These are phyloP conservation scores for Pterulicium gracile DNA, from an alignment of 1,284 basidiomycete genomes.

Conservation along the genomic window DNA sequence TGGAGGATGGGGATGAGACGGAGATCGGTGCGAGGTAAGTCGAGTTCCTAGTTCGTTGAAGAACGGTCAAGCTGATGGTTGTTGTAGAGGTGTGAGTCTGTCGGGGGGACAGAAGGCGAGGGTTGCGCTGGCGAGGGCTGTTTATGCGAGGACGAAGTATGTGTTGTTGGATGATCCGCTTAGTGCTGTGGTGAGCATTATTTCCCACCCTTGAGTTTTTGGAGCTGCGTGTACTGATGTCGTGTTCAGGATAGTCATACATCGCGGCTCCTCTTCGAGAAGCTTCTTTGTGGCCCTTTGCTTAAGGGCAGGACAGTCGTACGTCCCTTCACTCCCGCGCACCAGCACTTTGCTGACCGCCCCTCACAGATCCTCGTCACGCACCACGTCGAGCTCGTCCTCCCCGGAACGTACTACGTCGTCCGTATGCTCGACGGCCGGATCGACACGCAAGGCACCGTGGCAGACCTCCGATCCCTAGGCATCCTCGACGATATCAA, in stretches of 20 bases:
- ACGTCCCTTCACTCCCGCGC: slow-evolving; percentile 15
- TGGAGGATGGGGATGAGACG: slow-evolving; percentile 64
- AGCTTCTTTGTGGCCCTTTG: slow-evolving; percentile 52
- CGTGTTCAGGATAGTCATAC: slow-evolving; percentile 59
- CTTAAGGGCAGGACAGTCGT: slow-evolving; percentile 60
- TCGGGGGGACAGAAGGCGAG: slow-evolving; percentile 59
- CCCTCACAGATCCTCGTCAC: slow-evolving; percentile 49
- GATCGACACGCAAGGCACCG: slow-evolving; percentile 56
- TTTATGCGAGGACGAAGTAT: slow-evolving; percentile 56
- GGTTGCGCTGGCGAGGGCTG: slow-evolving; percentile 60
- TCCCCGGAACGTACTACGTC: slow-evolving; percentile 58
- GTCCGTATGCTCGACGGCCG: slow-evolving; percentile 67
- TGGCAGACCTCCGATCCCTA: slow-evolving; percentile 44
- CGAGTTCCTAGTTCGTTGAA: neutral
- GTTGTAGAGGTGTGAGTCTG: slow-evolving; percentile 40
- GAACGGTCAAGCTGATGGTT: neutral
- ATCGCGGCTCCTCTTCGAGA: slow-evolving; percentile 55
- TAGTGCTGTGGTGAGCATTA: slow-evolving; percentile 51
- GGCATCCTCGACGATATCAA: slow-evolving; percentile 46
- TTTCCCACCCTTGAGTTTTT: neutral
- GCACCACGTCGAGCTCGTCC: slow-evolving; percentile 65
- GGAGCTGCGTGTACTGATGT: neutral
- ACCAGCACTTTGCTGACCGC: neutral
- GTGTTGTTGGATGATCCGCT: slow-evolving; percentile 65
- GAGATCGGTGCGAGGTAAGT: slow-evolving; percentile 35